phyloP scores from a whole-genome alignment of 352 stramenopile genomes.

The Pythium sukuiense region DNA sequence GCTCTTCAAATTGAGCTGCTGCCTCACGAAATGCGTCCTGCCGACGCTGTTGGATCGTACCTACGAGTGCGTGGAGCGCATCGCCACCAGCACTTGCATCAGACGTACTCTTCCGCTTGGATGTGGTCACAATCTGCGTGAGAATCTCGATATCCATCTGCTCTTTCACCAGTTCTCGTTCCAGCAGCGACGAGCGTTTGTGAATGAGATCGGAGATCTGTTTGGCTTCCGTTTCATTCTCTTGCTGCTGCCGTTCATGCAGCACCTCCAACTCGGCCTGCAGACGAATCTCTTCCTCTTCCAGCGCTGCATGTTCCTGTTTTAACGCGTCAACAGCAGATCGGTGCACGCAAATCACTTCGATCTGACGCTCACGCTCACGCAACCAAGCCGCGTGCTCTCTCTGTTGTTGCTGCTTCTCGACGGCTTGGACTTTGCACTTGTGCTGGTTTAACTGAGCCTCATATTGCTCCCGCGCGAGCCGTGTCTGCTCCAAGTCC shows the following conservation, averaged over 20 bases:
- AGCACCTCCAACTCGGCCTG: constrained; percentile 50
- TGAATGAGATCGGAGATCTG: constrained; percentile 49
- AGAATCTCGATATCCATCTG: constrained; percentile 51
- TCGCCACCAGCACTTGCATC: background rate
- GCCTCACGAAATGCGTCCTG: constrained; percentile 36
- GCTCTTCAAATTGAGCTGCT: constrained; percentile 32
- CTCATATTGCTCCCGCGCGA: constrained; percentile 32
- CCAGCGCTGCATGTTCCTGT: constrained; percentile 33
- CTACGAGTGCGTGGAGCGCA: constrained; percentile 27
- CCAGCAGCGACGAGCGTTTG: constrained; percentile 39
- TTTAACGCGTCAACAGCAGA: constrained; percentile 26
- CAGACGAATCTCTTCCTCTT: constrained; percentile 40
- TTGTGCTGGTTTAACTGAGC: constrained; percentile 23
- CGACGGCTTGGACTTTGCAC: constrained; percentile 1
- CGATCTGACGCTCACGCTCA: constrained; percentile 40
- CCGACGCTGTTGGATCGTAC: constrained; percentile 38
- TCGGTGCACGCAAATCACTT: constrained; percentile 35
- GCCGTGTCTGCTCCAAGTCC: constrained; percentile 36
- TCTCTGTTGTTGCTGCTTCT: constrained; percentile 23
- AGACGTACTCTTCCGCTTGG: background rate
- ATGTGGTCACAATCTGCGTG: constrained; percentile 35
- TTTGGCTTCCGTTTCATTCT: constrained; percentile 38
- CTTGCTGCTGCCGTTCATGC: constrained; percentile 40
- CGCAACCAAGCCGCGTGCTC: constrained; percentile 37
- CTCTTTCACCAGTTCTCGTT: constrained; percentile 47